Base-by-base conservation (phyloP, 768 basidiomycete genomes). In the Calocybe cyanea region DNA sequence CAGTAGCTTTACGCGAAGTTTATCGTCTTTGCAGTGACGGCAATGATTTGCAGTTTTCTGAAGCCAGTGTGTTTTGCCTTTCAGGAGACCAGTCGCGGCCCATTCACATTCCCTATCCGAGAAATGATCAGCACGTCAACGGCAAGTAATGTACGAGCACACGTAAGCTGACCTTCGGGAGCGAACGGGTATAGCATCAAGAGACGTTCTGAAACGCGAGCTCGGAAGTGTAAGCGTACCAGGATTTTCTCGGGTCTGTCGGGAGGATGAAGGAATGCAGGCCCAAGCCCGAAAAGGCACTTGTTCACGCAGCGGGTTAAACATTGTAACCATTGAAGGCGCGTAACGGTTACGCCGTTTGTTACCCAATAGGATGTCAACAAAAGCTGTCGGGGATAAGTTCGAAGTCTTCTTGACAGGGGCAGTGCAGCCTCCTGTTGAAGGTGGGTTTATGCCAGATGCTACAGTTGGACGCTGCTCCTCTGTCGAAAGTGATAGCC, bases 261-360 rank as follows among this genome's bases (percentile, higher is more conserved):
- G 43, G 7, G 45, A 33, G 6, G 19, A 20, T 24, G 15, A 40
- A 17, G 52, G 44, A 9, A 54, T 36, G 36, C 39, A 45, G n/a
- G 33, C 38, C 59, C 59, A 61, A 17, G 54, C 51, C 17, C 46
- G 41, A 21, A 48, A 42, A 3, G 57, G 57, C 0, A 57, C 41
- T 18, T 43, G 36, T 20, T 57, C 54, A 15, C 59, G 51, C 11
- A 61, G 46, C 32, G 59, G 59, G 38, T 61, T 59, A 20, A 52
- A 52, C 46, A 50, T 49, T 8, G 59, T 59, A 3, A 56, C 52
- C 56, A 61, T 55, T 13, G 48, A 35, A 6, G 59, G 59, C n/a
- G 55, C 52, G 45, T 59, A 35, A 8, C 41, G 51, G 41, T 61
- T 53, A 32, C 38, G 57, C 20, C 36, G 47, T 32, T 53, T 55